Percentiles rank a stretch among this genome's conserved stretches.
phyloP scores from a whole-genome alignment of 2,329 filamentous ascomycete genomes.

The Penicillium sclerotigenum region DNA sequence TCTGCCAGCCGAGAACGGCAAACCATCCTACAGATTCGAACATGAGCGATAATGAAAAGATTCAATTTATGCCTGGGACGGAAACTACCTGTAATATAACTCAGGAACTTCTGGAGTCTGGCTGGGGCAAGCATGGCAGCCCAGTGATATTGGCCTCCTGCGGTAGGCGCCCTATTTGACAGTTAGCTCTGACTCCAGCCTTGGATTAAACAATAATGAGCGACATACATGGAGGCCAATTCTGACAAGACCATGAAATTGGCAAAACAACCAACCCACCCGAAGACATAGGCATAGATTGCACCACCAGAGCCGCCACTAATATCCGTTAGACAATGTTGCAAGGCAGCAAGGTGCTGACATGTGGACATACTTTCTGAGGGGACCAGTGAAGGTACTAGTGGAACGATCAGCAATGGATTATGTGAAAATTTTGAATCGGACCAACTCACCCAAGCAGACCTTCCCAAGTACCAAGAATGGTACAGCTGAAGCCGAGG shows the following conservation, averaged over 20 bases:
- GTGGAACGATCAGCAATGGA: background rate
- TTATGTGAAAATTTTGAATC: background rate
- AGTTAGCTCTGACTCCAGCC: background rate
- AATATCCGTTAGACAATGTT: background rate
- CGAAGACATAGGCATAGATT: slow-evolving; percentile 30
- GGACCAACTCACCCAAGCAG: slow-evolving; percentile 30
- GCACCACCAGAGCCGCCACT: slow-evolving; percentile 30
- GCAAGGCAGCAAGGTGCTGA: background rate
- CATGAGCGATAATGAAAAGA: background rate
- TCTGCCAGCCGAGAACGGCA: slow-evolving; percentile 43
- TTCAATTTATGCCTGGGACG: background rate
- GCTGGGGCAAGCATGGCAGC: slow-evolving; percentile 40
- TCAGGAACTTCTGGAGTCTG: slow-evolving; percentile 33
- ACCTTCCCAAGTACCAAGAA: slow-evolving; percentile 41
- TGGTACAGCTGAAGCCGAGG: slow-evolving; percentile 39
- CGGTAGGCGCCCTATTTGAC: slow-evolving; percentile 24
- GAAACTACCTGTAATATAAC: slow-evolving; percentile 32
- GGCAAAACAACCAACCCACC: slow-evolving; percentile 22
- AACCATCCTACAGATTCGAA: slow-evolving; percentile 33
- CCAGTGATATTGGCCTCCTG: slow-evolving; percentile 41
- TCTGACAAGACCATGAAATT: slow-evolving; percentile 27
- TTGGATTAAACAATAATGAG: background rate
- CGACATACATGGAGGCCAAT: slow-evolving; percentile 29
- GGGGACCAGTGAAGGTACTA: slow-evolving; percentile 8
- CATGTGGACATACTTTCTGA: slow-evolving; percentile 9